These are phyloP conservation scores for Trichosporon sp. DNA, from an alignment of 1,284 basidiomycete species.

Conservation along the genomic window DNA sequence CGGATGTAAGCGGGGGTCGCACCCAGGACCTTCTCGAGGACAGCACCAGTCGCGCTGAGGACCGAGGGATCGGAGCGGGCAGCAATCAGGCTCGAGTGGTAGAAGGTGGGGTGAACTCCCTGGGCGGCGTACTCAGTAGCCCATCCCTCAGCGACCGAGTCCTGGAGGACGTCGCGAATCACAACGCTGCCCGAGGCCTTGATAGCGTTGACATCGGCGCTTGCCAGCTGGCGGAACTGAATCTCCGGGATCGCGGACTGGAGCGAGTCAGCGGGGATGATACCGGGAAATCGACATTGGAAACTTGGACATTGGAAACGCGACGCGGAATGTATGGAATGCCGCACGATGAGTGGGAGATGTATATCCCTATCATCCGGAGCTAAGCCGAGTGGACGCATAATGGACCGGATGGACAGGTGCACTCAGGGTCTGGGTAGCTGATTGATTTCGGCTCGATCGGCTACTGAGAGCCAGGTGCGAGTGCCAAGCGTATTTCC, in stretches of 20 bases:
- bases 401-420: constrained; percentile 17
- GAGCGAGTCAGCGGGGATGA: not conserved
- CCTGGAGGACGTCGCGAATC: constrained; percentile 49
- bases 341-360: not conserved
- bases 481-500: constrained; percentile 14
- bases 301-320: not conserved
- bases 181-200: constrained; percentile 41
- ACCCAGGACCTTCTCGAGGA: constrained; percentile 36
- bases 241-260: constrained; percentile 17
- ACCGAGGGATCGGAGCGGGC: constrained; percentile 46
- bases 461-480: constrained; percentile 10
- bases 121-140: constrained; percentile 32
- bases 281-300: constrained; percentile 6
- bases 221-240: constrained; percentile 13
- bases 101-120: constrained; percentile 39
- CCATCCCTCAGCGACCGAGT: constrained; percentile 44
- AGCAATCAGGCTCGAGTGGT: constrained; percentile 42
- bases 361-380: constrained; percentile 1
- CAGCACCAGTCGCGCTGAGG: constrained; percentile 40
- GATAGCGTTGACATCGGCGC: constrained; percentile 21
- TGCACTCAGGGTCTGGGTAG: not conserved
- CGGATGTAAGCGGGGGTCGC: constrained; percentile 32
- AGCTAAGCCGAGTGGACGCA: constrained; percentile 18
- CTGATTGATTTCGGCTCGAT: constrained; percentile 16
- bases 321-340: not conserved